A percentile compares a stretch with the other conserved stretches of the same genome.
phyloP scores from a whole-genome alignment of 1,139 yeast species.

The Yamadazyma blattariae region DNA sequence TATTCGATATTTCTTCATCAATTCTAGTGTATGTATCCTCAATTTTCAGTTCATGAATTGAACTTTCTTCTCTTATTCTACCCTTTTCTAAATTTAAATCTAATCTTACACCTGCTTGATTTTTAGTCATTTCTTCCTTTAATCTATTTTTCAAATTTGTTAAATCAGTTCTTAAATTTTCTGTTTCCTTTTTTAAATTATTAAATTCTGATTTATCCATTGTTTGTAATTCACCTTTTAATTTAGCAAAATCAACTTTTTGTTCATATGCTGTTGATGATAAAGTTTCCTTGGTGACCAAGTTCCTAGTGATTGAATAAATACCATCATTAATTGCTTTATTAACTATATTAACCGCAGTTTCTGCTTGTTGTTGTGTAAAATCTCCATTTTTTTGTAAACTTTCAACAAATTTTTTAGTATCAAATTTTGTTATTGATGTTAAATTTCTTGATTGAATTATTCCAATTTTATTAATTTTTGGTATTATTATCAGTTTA shows the following conservation, averaged over 20 bases:
- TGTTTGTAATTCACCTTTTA: slow-evolving; percentile 85
- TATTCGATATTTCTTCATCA: slow-evolving; percentile 91
- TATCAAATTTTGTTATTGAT: slow-evolving; percentile 57
- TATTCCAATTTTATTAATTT: no score
- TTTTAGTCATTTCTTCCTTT: slow-evolving; percentile 88
- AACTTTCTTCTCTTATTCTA: slow-evolving; percentile 88
- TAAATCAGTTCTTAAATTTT: slow-evolving; percentile 75
- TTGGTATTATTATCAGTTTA: no score
- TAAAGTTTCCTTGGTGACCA: slow-evolving; percentile 79
- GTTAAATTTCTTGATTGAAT: slow-evolving; percentile 1
- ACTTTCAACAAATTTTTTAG: slow-evolving; percentile 69
- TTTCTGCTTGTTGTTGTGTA: slow-evolving; percentile 71
- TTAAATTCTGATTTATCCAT: slow-evolving; percentile 86
- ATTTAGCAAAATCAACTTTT: slow-evolving; percentile 91
- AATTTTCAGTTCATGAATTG: slow-evolving; percentile 87
- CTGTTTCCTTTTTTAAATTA: slow-evolving; percentile 82
- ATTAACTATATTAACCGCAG: slow-evolving; percentile 73
- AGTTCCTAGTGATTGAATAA: slow-evolving; percentile 65
- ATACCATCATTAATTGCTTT: slow-evolving; percentile 83
- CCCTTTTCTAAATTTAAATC: slow-evolving; percentile 94
- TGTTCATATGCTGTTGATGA: slow-evolving; percentile 90
- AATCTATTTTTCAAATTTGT: slow-evolving; percentile 82
- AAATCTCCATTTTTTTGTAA: slow-evolving; percentile 70
- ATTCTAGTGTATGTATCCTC: slow-evolving; percentile 94
- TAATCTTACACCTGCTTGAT: slow-evolving; percentile 84